Conservation (phyloP, 768 basidiomycete species). For the Boletus eberwhitei region DNA sequence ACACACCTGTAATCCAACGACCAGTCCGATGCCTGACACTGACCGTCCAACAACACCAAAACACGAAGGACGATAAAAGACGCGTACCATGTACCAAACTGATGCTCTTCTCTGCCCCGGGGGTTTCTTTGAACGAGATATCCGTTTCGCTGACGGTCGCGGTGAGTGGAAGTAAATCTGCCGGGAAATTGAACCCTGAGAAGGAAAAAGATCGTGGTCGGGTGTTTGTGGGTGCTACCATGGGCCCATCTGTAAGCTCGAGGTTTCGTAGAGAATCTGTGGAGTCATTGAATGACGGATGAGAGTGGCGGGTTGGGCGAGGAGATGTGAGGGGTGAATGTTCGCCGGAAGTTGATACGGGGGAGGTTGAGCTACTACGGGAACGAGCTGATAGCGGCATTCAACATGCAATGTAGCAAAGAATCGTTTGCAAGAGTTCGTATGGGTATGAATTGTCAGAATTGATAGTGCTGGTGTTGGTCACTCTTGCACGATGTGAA, state of each 20-base stretch:
- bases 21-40: conserved; percentile 71
- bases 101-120: conserved; percentile 72
- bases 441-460: background rate
- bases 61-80: background rate
- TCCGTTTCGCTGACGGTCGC: conserved; percentile 74
- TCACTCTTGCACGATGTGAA: background rate
- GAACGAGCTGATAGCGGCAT: conserved; percentile 23
- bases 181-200: conserved; percentile 76
- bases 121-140: conserved; percentile 39
- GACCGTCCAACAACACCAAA: conserved; percentile 6
- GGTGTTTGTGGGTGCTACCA: conserved; percentile 19
- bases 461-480: background rate
- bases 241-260: conserved; percentile 69
- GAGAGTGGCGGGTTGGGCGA: background rate
- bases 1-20: conserved; percentile 74
- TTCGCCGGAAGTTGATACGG: conserved; percentile 13
- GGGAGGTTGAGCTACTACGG: conserved; percentile 9
- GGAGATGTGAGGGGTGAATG: conserved; percentile 7
- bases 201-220: conserved; percentile 63
- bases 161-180: conserved; percentile 72
- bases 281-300: conserved; percentile 44
- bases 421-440: background rate
- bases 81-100: conserved; percentile 70
- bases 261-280: conserved; percentile 74
- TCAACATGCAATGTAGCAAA: conserved; percentile 3